phyloP scores from a whole-genome alignment of 2,329 filamentous ascomycete species.

The Cylindrodendrum hubeiense region DNA sequence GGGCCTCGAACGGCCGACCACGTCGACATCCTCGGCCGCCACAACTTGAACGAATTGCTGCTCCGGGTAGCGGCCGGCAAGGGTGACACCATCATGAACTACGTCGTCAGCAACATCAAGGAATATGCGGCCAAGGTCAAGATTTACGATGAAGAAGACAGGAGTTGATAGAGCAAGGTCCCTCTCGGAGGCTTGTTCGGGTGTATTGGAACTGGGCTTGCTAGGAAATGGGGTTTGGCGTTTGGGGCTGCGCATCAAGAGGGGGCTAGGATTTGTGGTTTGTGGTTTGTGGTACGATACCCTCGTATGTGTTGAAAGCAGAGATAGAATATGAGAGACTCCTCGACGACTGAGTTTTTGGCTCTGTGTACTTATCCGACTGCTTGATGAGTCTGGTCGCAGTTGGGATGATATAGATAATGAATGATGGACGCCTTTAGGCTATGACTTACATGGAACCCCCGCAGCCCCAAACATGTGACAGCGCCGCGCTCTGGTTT shows the following conservation, averaged over 20 bases:
- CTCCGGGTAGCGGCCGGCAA: conserved; percentile 87
- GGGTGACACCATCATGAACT: conserved; percentile 82
- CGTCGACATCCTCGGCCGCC: conserved; percentile 92
- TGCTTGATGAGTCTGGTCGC: neutral
- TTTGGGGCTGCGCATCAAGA: conserved; percentile 36
- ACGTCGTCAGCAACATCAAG: conserved; percentile 82
- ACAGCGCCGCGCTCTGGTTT: neutral
- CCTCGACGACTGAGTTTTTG: conserved; percentile 8
- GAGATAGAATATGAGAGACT: conserved; percentile 26
- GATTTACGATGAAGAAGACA: conserved; percentile 75
- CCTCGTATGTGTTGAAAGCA: conserved; percentile 28
- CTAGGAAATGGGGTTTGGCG: conserved; percentile 36
- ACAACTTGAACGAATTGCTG: conserved; percentile 91
- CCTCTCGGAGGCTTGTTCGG: conserved; percentile 17
- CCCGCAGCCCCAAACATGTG: neutral
- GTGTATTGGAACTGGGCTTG: conserved; percentile 18
- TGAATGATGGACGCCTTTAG: conserved; percentile 1
- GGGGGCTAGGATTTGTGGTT: conserved; percentile 29
- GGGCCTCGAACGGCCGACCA: conserved; percentile 85
- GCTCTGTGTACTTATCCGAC: neutral
- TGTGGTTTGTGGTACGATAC: conserved; percentile 37
- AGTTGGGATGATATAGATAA: conserved; percentile 8
- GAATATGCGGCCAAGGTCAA: conserved; percentile 87
- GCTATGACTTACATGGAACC: conserved; percentile 9
- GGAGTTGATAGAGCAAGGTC: conserved; percentile 31